These are phyloP conservation scores for Phytophthora brassicae DNA, from an alignment of 352 stramenopile genomes.

Conservation along the genomic window DNA sequence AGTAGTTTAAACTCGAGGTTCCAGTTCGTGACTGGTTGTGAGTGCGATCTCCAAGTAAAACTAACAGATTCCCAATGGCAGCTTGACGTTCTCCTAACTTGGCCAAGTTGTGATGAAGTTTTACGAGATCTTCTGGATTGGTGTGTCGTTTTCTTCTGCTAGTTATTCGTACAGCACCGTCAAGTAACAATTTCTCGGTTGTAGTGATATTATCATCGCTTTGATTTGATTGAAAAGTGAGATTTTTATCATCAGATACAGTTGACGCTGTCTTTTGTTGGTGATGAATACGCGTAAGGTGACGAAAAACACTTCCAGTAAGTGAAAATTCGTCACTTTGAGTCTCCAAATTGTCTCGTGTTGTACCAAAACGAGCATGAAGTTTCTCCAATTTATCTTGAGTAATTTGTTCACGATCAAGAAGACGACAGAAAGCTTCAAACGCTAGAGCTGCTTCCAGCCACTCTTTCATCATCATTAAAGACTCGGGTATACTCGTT, in stretches of 20 bases:
- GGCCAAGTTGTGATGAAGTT: constrained; percentile 25
- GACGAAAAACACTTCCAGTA: constrained; percentile 3
- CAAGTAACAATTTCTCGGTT: constrained; percentile 9
- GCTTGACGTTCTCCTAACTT: constrained; percentile 35
- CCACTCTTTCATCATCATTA: constrained; percentile 31
- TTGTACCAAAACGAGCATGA: constrained; percentile 17
- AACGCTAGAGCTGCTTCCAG: constrained; percentile 29
- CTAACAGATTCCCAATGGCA: constrained; percentile 36
- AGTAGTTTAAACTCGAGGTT: background rate
- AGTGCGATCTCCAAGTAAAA: constrained; percentile 14
- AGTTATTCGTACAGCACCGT: constrained; percentile 11
- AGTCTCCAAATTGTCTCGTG: background rate
- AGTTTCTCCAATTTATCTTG: constrained; percentile 36
- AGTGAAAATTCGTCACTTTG: background rate
- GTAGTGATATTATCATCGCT: constrained; percentile 7
- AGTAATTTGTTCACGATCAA: constrained; percentile 27
- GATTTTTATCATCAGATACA: background rate
- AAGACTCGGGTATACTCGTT: constrained; percentile 16
- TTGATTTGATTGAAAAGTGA: constrained; percentile 15
- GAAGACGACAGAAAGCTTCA: constrained; percentile 31
- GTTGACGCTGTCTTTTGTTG: background rate
- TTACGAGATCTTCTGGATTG: background rate
- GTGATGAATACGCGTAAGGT: constrained; percentile 15
- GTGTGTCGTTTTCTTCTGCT: no score
- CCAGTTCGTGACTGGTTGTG: constrained; percentile 1